These are phyloP conservation scores for Pseudogymnoascus sp. DNA, from an alignment of 2,329 filamentous ascomycete genomes.

Conservation along the genomic window DNA sequence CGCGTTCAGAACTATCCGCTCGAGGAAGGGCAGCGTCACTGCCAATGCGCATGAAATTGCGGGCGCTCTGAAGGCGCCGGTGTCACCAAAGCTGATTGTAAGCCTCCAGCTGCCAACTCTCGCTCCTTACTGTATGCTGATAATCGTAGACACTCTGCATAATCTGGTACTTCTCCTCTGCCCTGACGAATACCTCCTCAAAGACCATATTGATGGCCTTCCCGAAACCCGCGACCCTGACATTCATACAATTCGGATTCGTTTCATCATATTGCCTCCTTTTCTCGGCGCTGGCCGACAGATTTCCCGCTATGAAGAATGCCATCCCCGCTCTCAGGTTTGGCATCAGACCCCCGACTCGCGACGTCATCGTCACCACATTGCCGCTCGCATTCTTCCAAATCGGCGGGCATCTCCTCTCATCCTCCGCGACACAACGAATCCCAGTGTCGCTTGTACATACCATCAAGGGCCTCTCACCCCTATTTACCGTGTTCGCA, in stretches of 20 bases:
- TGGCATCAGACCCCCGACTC: constrained; percentile 71
- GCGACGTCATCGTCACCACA: constrained; percentile 75
- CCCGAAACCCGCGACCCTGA: constrained; percentile 82
- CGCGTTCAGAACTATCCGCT: constrained; percentile 75
- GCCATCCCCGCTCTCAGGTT: constrained; percentile 72
- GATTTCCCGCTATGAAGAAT: constrained; percentile 62
- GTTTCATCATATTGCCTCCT: constrained; percentile 81
- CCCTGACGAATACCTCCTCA: constrained; percentile 92
- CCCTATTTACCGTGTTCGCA: constrained; percentile 87
- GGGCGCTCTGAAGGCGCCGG: constrained; percentile 78
- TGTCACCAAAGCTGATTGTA: constrained; percentile 85
- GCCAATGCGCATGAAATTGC: constrained; percentile 91
- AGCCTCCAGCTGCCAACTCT: constrained; percentile 20
- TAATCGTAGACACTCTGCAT: constrained; percentile 64
- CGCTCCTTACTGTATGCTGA: constrained; percentile 23
- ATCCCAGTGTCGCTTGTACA: constrained; percentile 96
- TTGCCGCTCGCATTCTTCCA: constrained; percentile 90
- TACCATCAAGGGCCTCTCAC: constrained; percentile 95
- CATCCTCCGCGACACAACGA: constrained; percentile 84
- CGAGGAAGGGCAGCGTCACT: constrained; percentile 73
- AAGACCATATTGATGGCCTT: constrained; percentile 93
- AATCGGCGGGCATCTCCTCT: constrained; percentile 85
- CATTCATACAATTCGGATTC: constrained; percentile 85
- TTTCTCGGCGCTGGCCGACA: constrained; percentile 63
- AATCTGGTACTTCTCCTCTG: constrained; percentile 91